Evolutionary conservation across 768 basidiomycete genomes (phyloP), one percentile per base, ranked within the genome.

Genomic region (Boletus subcaerulescens): DNA sequence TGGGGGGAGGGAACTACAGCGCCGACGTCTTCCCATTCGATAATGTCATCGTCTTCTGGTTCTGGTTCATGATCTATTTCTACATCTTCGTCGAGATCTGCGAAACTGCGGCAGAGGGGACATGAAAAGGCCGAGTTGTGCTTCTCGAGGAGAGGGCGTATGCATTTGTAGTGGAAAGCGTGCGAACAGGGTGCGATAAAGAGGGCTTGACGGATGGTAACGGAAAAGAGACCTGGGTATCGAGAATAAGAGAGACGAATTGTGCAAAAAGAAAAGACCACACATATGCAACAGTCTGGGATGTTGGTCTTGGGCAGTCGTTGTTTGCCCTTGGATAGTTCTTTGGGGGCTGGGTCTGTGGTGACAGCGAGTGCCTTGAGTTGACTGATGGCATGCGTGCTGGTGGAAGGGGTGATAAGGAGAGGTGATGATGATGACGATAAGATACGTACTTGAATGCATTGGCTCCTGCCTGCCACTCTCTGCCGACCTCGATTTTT

Each of bases 121-220:
- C 96, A 99, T 14, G 85, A 90, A 75, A 98, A 99, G 7, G 91
- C 89, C 0, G 95, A 92, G 62, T 94, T 85, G 71, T 98, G 93
- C n/a, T 81, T 73, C 60, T 91, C 82, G 41, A 98, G 79, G 12
- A 98, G 79, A 2, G 95, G 96, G 1, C 93, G 83, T 56, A 99
- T 94, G 70, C 96, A 98, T 72, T 98, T 98, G 82, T 91, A 93
- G 74, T 94, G 92, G 77, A 91, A 93, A 0, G 93, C 87, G 71
- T 99, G 96, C 1, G 92, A 94, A 73, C 96, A 99, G 0, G 96
- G 96, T 29, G 96, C 93, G 67, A 99, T 95, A 77, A 99, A 98
- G 45, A 98, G 83, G 0, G 93, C 90, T 72, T 99, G 96, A 58
- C 87, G 91, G 68, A 98, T 94, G 1, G 92, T 89, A 0, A 98